Percentiles rank a stretch among this genome's conserved stretches.
These are phyloP conservation scores for Brassica incana DNA, from an alignment of 345 rosid genomes.

Conservation along the genomic window DNA sequence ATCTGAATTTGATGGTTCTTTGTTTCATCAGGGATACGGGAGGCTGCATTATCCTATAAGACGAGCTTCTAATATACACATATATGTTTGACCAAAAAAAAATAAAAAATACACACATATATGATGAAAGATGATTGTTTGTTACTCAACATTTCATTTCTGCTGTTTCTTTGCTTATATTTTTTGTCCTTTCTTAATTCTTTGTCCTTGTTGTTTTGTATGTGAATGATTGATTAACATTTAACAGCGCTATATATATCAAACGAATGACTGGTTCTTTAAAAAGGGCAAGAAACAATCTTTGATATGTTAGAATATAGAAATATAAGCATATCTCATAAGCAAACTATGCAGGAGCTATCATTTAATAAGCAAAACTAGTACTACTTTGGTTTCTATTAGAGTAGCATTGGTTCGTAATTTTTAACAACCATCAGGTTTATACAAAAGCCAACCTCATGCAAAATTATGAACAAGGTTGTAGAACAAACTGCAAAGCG, in stretches of 20 bases:
- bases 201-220: constrained; percentile 2
- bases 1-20: constrained; percentile 13
- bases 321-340: neutral
- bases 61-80: neutral
- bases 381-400: neutral
- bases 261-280: constrained; percentile 19
- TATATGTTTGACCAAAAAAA: too few relatives aligned
- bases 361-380: neutral
- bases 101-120: neutral
- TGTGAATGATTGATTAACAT: constrained; percentile 19
- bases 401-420: neutral
- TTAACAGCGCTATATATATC: constrained; percentile 11
- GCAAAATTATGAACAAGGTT: constrained; percentile 10
- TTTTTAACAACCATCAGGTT: neutral
- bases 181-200: neutral
- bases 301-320: neutral
- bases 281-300: neutral
- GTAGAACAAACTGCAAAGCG: neutral
- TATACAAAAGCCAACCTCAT: constrained; percentile 4
- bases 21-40: constrained; percentile 49
- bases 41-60: constrained; percentile 64
- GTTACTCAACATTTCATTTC: constrained; percentile 16
- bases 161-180: neutral
- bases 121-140: neutral
- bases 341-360: neutral